These are phyloP conservation scores for Alternaria gaisen DNA, from an alignment of 2,329 filamentous ascomycete species.

Conservation along the genomic window DNA sequence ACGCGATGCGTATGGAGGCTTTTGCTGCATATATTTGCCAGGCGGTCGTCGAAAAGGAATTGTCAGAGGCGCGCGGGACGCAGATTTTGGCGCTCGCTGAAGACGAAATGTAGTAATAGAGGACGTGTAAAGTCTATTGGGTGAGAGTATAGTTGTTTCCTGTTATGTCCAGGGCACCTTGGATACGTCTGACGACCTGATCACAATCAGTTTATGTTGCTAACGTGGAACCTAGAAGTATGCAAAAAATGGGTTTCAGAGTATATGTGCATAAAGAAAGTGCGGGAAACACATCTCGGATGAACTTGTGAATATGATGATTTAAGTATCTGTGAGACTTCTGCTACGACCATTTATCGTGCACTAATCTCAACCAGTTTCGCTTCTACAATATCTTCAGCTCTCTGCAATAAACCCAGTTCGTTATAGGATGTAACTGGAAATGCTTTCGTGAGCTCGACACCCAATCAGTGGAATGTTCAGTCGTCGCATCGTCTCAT, in stretches of 20 bases:
- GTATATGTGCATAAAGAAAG: neutral
- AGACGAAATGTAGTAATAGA: neutral
- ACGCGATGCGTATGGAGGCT: neutral
- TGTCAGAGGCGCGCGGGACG: neutral
- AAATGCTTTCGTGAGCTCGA: neutral
- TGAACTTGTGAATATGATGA: neutral
- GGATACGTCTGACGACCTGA: neutral
- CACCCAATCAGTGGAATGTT: neutral
- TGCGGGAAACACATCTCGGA: neutral
- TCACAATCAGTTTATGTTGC: neutral
- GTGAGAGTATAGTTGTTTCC: neutral
- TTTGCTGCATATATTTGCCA: conserved; percentile 1
- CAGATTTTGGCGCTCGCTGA: neutral
- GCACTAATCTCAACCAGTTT: neutral
- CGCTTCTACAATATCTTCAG: neutral
- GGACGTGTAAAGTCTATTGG: neutral
- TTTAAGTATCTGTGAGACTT: neutral
- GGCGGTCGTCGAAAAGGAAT: neutral
- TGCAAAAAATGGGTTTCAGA: neutral
- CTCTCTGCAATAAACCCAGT: neutral
- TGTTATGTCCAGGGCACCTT: neutral
- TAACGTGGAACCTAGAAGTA: neutral
- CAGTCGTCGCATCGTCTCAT: conserved; percentile 12
- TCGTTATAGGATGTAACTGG: neutral
- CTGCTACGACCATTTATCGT: neutral